A percentile compares a stretch with the other conserved stretches of the same genome.
phyloP scores from a whole-genome alignment of 345 rosid genomes.

The Arabidopsis arenosa region DNA sequence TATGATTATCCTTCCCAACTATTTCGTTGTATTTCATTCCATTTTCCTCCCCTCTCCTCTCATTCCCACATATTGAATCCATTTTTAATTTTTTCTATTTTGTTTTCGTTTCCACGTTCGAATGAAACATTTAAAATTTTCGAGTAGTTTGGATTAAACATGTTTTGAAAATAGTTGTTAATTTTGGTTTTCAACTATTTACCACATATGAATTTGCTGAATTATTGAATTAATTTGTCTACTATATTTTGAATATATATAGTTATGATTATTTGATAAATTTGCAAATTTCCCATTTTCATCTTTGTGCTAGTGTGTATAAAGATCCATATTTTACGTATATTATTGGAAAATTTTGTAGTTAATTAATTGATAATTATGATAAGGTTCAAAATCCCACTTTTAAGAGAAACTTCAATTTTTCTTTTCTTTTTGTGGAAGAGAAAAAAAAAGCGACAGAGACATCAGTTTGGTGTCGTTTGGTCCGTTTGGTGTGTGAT shows the following conservation, averaged over 20 bases:
- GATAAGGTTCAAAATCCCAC: constrained; percentile 18
- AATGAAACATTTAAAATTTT: no score
- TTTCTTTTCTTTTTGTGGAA: constrained; percentile 2
- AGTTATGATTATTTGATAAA: neutral
- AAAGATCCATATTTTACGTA: neutral
- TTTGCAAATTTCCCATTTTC: neutral
- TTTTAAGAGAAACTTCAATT: constrained; percentile 28
- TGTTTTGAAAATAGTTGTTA: no score
- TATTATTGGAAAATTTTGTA: neutral
- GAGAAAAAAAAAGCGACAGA: constrained; percentile 3
- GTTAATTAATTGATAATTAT: neutral
- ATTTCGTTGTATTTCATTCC: no score
- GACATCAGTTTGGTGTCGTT: constrained; percentile 22
- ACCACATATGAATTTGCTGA: neutral
- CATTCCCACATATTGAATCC: no score
- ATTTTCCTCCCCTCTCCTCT: no score
- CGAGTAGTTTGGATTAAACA: no score
- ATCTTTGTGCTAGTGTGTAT: neutral
- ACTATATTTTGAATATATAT: neutral
- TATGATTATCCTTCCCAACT: no score
- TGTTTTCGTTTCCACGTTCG: no score
- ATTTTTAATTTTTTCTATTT: no score
- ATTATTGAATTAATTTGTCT: neutral
- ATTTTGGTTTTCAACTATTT: no score
- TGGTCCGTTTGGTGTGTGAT: constrained; percentile 28